A percentile compares a stretch with the other conserved stretches of the same genome.
Conservation (phyloP, 78 protist species). For the Dictyostelium discoideum region dicty_2.7 NC_007091.3:864501-865000, state of each 20-base stretch:
- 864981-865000: not conserved
- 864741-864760: not conserved
- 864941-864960: not conserved
- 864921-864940: not conserved
- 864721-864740: not conserved
- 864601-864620: not conserved
- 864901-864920: not conserved
- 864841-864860: not conserved
- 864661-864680: not conserved
- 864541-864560: not conserved
- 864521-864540: not conserved
- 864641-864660: not conserved
- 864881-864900: not conserved
- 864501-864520: not conserved
- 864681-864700: not conserved
- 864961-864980: not conserved
- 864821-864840: not conserved
- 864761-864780: not conserved
- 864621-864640: not conserved
- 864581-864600: not conserved
- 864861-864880: not conserved
- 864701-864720: not conserved
- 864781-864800: not conserved
- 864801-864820: not conserved
- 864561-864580: not conserved